Evolutionary conservation across 208 protist species (phyloP), one percentile per base, ranked within the genome.

Genomic region (Crithidia expoeki): DNA sequence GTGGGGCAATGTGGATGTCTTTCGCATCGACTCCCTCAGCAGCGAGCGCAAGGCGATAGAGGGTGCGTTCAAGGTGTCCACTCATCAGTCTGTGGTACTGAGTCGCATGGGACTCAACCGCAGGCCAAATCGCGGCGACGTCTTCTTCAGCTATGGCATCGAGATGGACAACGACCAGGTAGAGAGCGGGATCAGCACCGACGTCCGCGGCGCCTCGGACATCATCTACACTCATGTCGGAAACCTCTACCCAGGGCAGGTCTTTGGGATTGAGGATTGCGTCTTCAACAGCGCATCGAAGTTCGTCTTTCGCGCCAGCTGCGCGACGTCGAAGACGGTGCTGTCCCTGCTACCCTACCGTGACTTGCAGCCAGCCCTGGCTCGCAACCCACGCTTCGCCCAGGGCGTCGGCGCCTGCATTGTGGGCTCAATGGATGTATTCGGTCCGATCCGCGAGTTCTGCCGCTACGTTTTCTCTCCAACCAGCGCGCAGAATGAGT

Each of bases 391-490:
- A 2, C 76, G 75, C 55, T 89, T 95, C 42, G 77, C 87, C 28
- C 90, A 95, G 59, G 80, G 79, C 66, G 79, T 93, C 10, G 90
- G 87, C 42, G 40, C 63, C 32, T 73, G 51, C 71, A 92, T 95
- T 46, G 68, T 73, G 19, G 79, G 72, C 55, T 78, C 72, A 25
- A 74, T 90, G 38, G 84, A 94, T 75, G 80, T 93, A 38, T 95
- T 95, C 73, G 80, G 76, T 21, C 81, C 88, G 0, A 78, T 95
- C 44, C 85, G 85, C 27, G 68, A 89, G 77, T 93, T 94, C 78
- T 92, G 88, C 71, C 88, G 88, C 38, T 86, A 82, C 50, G 88
- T 95, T 47, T 94, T 94, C 71, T 84, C 88, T 5, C 76, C 85
- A 5, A 65, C 70, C 16, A 72, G 77, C 11, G 76, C 78, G 27